These are phyloP conservation scores for Tylopilus felleus DNA, from an alignment of 768 basidiomycete genomes.

Conservation along the genomic window DNA sequence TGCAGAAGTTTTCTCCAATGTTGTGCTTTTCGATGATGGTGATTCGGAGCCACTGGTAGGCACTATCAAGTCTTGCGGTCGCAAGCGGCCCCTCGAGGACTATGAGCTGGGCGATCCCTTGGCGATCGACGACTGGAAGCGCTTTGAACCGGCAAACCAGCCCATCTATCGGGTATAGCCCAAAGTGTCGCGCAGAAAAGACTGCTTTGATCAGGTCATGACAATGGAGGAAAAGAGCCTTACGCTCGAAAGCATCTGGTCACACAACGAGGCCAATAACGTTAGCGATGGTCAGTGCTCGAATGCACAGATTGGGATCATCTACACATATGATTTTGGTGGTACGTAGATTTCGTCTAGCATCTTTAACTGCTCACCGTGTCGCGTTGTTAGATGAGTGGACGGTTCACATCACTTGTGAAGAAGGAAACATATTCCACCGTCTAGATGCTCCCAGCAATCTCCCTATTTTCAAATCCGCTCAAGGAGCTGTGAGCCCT, in stretches of 20 bases:
- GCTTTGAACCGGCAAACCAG: conserved; percentile 10
- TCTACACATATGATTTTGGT: conserved; percentile 24
- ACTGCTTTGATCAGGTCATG: conserved; percentile 8
- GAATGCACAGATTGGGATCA: conserved; percentile 21
- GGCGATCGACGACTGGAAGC: conserved; percentile 12
- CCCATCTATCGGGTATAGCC: conserved; percentile 19
- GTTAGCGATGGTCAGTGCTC: conserved; percentile 24
- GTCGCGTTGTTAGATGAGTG: conserved; percentile 17
- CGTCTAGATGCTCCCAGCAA: conserved; percentile 9
- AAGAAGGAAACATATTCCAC: conserved; percentile 15
- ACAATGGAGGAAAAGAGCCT: conserved; percentile 21
- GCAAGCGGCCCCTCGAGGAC: conserved; percentile 16
- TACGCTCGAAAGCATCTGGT: conserved; percentile 26
- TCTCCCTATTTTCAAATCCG: conserved; percentile 19
- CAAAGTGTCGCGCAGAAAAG: conserved; percentile 7
- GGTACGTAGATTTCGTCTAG: conserved; percentile 3
- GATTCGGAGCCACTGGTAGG: conserved; percentile 3
- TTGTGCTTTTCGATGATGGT: conserved; percentile 18
- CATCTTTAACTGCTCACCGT: background rate
- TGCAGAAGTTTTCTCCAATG: conserved; percentile 21
- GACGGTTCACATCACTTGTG: conserved; percentile 28
- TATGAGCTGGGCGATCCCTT: conserved; percentile 9
- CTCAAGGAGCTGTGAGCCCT: conserved; percentile 20
- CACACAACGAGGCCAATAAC: conserved; percentile 15
- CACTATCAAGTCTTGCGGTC: conserved; percentile 24